Percentiles rank a stretch among this genome's conserved stretches.
Conservation (phyloP, 2,329 filamentous ascomycete genomes). For the Colletotrichum agaves region DNA sequence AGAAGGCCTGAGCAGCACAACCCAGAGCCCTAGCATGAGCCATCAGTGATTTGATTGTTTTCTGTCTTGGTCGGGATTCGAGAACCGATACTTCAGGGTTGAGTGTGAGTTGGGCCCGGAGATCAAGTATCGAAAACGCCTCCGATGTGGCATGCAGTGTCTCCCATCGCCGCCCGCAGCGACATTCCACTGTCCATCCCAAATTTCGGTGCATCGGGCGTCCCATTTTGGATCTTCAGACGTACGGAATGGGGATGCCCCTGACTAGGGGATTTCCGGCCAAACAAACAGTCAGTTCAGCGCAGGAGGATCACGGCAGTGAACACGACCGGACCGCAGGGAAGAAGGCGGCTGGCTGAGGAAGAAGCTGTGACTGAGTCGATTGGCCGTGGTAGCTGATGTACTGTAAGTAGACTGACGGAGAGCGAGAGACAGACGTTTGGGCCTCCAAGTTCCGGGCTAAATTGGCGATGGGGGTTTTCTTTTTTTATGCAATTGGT, state of each 20-base stretch:
- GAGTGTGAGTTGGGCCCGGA: not conserved
- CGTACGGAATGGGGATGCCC: slow-evolving; percentile 13
- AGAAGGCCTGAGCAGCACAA: not conserved
- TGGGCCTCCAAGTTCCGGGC: slow-evolving; percentile 1
- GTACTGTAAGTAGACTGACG: not conserved
- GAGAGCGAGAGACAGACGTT: not conserved
- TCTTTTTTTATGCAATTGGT: not conserved
- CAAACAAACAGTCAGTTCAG: not conserved
- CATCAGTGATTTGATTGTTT: not conserved
- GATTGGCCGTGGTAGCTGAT: slow-evolving; percentile 18
- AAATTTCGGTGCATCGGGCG: slow-evolving; percentile 7
- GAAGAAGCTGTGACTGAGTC: slow-evolving; percentile 8
- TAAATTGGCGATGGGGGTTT: slow-evolving; percentile 11
- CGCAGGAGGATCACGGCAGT: not conserved
- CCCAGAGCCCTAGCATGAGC: not conserved
- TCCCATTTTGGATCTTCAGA: slow-evolving; percentile 14
- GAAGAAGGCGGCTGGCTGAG: slow-evolving; percentile 9
- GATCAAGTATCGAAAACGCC: not conserved
- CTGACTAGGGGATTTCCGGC: not conserved
- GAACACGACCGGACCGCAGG: slow-evolving; percentile 1
- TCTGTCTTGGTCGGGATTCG: not conserved
- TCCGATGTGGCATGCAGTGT: not conserved
- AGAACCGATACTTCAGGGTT: not conserved
- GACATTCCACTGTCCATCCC: not conserved
- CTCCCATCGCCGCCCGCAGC: not conserved